A percentile compares a stretch with the other conserved stretches of the same genome.
phyloP scores from a whole-genome alignment of 345 rosid species.

The Raphanus raphanistrum region DNA sequence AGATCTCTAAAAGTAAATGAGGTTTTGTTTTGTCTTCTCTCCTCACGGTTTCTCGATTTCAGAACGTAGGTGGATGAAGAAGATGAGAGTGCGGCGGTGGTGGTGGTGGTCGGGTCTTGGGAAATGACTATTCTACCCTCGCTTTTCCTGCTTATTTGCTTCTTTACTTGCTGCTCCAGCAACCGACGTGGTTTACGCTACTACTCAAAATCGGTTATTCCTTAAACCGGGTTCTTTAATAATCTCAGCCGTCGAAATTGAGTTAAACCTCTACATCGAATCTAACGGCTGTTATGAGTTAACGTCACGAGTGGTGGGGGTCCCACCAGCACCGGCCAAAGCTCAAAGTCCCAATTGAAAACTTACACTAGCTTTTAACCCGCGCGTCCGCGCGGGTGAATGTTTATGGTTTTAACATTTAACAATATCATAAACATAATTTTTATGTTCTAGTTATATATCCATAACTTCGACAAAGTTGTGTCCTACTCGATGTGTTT shows the following conservation, averaged over 20 bases:
- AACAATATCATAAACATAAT: no score
- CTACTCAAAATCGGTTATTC: no score
- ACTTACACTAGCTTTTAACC: no score
- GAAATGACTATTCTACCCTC: conserved; percentile 10
- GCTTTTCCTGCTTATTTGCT: background rate
- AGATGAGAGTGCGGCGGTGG: conserved; percentile 20
- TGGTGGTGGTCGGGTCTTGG: background rate
- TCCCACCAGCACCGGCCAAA: background rate
- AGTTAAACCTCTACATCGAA: background rate
- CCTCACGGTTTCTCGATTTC: conserved; percentile 13
- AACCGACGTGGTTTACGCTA: conserved; percentile 1
- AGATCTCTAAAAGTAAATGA: conserved; percentile 5
- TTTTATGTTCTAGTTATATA: no score
- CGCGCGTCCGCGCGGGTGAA: no score
- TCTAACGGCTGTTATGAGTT: background rate
- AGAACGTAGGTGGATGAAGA: conserved; percentile 21
- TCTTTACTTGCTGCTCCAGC: background rate
- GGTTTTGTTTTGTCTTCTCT: background rate
- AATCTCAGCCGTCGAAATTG: background rate
- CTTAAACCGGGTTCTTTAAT: background rate
- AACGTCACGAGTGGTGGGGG: background rate
- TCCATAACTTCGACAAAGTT: no score
- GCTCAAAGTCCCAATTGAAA: background rate
- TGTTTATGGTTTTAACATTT: no score
- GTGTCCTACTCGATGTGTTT: no score